These are phyloP conservation scores for Misopates orontium DNA, from an alignment of 257 asterid genomes.

Conservation along the genomic window DNA sequence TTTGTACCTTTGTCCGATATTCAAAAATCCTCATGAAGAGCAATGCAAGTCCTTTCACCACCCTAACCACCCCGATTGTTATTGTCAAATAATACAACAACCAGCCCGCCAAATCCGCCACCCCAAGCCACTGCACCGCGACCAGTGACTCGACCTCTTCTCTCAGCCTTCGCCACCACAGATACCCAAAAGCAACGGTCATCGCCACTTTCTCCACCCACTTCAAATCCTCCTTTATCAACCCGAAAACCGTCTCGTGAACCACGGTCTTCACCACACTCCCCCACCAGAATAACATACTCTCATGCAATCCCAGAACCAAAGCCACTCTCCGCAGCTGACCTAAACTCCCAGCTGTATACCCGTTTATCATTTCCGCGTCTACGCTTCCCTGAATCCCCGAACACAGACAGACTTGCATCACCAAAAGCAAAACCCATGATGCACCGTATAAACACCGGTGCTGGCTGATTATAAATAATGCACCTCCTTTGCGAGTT, in stretches of 20 bases:
- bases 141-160: slow-evolving; percentile 79
- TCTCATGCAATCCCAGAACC: slow-evolving; percentile 62
- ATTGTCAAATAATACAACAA: slow-evolving; percentile 67
- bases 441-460: slow-evolving; percentile 27
- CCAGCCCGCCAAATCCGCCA: slow-evolving; percentile 66
- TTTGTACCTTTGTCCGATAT: not conserved
- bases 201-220: slow-evolving; percentile 58
- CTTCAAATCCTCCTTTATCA: slow-evolving; percentile 26
- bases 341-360: slow-evolving; percentile 17
- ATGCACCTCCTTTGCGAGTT: not conserved
- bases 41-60: slow-evolving; percentile 25
- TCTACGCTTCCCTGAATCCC: slow-evolving; percentile 51
- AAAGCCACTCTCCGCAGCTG: slow-evolving; percentile 37
- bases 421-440: slow-evolving; percentile 45
- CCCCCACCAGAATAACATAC: slow-evolving; percentile 54
- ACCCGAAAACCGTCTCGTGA: slow-evolving; percentile 51
- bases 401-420: slow-evolving; percentile 45
- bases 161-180: slow-evolving; percentile 90
- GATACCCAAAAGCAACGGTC: slow-evolving; percentile 52
- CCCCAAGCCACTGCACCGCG: slow-evolving; percentile 57
- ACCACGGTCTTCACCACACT: slow-evolving; percentile 62
- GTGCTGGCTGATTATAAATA: not conserved
- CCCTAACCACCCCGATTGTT: slow-evolving; percentile 49
- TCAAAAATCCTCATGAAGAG: slow-evolving; percentile 9
- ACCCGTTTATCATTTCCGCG: slow-evolving; percentile 35